phyloP scores from a whole-genome alignment of 2,329 filamentous ascomycete genomes.

The Colletotrichum sp. region DNA sequence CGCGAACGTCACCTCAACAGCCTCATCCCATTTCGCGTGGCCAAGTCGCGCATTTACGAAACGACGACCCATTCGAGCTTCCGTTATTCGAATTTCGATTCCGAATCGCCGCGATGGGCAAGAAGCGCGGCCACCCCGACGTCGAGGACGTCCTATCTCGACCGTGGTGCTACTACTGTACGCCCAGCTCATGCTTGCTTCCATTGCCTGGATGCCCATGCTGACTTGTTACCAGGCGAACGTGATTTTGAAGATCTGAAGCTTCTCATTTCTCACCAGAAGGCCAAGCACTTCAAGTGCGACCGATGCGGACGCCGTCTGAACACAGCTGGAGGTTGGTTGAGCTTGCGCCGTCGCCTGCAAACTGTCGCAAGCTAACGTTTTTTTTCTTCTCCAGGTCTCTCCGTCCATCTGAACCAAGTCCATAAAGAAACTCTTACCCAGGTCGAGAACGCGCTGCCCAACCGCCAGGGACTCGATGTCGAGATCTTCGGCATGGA shows the following conservation, averaged over 20 bases:
- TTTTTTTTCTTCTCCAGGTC: conserved; percentile 58
- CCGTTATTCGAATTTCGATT: not conserved
- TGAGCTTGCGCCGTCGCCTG: not conserved
- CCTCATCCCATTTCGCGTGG: not conserved
- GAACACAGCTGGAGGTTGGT: conserved; percentile 90
- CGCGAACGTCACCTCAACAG: not conserved
- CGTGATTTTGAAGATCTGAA: conserved; percentile 98
- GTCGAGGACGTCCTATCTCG: conserved; percentile 87
- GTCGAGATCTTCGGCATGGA: conserved; percentile 99
- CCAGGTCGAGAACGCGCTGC: conserved; percentile 89
- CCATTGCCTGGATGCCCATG: not conserved
- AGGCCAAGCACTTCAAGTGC: conserved; percentile 99
- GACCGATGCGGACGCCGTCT: conserved; percentile 86
- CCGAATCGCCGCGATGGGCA: conserved; percentile 66
- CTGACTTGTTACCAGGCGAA: conserved; percentile 62
- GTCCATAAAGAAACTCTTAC: conserved; percentile 94
- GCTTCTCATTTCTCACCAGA: conserved; percentile 95
- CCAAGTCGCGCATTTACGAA: not conserved
- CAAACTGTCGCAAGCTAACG: conserved; percentile 7
- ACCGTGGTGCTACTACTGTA: conserved; percentile 98
- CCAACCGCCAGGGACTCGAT: conserved; percentile 83
- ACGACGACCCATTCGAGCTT: not conserved
- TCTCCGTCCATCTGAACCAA: conserved; percentile 97
- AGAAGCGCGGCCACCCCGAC: conserved; percentile 85
- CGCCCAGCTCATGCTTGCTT: conserved; percentile 24